Percentiles rank a stretch among this genome's conserved stretches.
phyloP scores from a whole-genome alignment of 163 green algal species.

The Chloroidium sp. region DNA sequence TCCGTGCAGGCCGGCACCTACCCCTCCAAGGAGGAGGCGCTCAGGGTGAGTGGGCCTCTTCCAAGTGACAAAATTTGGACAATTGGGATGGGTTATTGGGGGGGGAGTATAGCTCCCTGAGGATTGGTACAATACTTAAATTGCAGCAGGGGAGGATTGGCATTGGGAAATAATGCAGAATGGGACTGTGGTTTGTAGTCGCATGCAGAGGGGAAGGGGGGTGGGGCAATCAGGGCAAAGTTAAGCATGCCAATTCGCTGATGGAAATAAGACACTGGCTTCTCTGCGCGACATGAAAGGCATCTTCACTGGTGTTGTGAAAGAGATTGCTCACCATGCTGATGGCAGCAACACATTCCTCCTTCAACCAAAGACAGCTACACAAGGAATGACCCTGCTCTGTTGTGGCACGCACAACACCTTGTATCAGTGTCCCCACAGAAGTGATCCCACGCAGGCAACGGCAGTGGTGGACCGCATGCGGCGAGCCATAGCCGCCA shows the following conservation, averaged over 20 bases:
- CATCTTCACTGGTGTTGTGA: too few relatives aligned
- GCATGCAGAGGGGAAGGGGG: too few relatives aligned
- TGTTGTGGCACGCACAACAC: neutral
- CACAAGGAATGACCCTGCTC: neutral
- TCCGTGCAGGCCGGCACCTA: conserved; percentile 34
- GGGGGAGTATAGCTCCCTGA: neutral
- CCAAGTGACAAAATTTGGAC: too few relatives aligned
- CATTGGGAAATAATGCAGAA: too few relatives aligned
- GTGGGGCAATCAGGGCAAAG: too few relatives aligned
- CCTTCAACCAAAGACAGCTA: neutral
- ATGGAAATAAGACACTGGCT: too few relatives aligned
- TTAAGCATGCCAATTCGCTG: too few relatives aligned
- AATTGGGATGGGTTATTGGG: too few relatives aligned
- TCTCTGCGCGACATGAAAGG: too few relatives aligned
- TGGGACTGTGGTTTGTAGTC: too few relatives aligned
- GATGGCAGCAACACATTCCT: neutral
- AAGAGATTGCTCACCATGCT: neutral
- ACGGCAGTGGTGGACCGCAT: conserved; percentile 84
- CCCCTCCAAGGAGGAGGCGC: conserved; percentile 70
- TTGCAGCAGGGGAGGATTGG: too few relatives aligned
- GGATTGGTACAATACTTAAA: neutral
- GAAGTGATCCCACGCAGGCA: conserved; percentile 34
- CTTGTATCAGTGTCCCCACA: too few relatives aligned
- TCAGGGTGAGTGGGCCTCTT: conserved; percentile 30
- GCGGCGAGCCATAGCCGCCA: conserved; percentile 52